phyloP scores from a whole-genome alignment of 2,329 filamentous ascomycete genomes.

The Penicillium griseofulvum region DNA sequence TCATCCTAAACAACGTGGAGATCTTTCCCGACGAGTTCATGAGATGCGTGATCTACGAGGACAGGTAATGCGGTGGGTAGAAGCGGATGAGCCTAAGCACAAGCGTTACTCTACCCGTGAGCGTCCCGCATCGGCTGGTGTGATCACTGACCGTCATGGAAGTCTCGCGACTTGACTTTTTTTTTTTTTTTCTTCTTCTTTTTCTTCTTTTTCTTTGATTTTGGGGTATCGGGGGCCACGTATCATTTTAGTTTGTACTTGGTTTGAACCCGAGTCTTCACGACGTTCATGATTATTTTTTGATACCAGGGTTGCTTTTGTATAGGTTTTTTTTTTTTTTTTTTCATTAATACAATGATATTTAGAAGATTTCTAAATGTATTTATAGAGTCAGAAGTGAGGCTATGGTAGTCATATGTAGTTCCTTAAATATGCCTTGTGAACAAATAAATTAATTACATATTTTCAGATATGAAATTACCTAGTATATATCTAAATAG shows the following conservation, averaged over 20 bases:
- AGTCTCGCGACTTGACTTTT: neutral
- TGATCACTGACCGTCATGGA: neutral
- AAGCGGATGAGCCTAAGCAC: slow-evolving; percentile 32
- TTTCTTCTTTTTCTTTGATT: neutral
- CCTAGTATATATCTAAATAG: no score
- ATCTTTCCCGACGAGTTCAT: slow-evolving; percentile 31
- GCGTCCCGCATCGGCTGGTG: slow-evolving; percentile 16
- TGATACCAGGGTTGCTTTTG: slow-evolving; percentile 6
- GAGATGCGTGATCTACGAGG: slow-evolving; percentile 40
- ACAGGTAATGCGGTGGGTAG: slow-evolving; percentile 37
- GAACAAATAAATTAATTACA: neutral
- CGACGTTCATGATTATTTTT: slow-evolving; percentile 17
- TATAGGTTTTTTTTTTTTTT: no score
- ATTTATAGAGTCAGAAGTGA: neutral
- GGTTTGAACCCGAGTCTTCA: slow-evolving; percentile 21
- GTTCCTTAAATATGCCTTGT: neutral
- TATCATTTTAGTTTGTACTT: slow-evolving; percentile 3
- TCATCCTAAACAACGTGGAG: slow-evolving; percentile 25
- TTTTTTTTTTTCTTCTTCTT: neutral
- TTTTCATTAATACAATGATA: slow-evolving; percentile 1
- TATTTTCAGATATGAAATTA: neutral
- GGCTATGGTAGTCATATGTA: neutral
- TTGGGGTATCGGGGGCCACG: neutral
- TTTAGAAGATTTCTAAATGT: neutral
- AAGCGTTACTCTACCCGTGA: slow-evolving; percentile 19